These are phyloP conservation scores for Wickerhamomyces sp. DNA, from an alignment of 1,139 yeast species.

Conservation along the genomic window DNA sequence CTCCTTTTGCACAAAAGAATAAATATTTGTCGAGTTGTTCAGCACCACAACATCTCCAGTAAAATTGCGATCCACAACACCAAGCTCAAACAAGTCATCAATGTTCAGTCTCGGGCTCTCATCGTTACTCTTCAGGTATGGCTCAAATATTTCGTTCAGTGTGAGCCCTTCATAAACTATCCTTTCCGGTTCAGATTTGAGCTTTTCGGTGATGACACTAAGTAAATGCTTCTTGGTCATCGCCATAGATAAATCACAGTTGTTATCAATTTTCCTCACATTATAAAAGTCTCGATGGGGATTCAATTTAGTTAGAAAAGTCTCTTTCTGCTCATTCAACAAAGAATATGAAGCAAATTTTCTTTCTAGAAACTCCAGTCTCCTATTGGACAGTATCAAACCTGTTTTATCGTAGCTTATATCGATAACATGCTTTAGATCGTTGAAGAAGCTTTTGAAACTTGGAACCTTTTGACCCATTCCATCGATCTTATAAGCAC, in stretches of 20 bases:
- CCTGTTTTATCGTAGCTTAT: conserved; percentile 11
- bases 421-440: conserved; percentile 15
- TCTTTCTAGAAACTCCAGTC: conserved; percentile 17
- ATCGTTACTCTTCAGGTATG: conserved; percentile 13
- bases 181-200: conserved; percentile 20
- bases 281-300: conserved; percentile 25
- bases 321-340: conserved; percentile 21
- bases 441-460: conserved; percentile 18
- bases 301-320: conserved; percentile 18
- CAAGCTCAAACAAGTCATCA: conserved; percentile 25
- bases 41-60: conserved; percentile 7
- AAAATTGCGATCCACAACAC: conserved; percentile 20
- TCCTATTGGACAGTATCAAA: conserved; percentile 8
- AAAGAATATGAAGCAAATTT: conserved; percentile 20
- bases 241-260: conserved; percentile 19
- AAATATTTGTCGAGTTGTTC: conserved; percentile 13
- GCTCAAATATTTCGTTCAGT: conserved; percentile 17
- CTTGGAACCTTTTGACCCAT: conserved; percentile 7
- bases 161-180: conserved; percentile 17
- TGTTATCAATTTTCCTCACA: conserved; percentile 23
- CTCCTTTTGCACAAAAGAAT: conserved; percentile 17
- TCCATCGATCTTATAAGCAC: conserved; percentile 9
- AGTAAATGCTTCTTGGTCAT: conserved; percentile 23
- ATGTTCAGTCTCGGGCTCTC: conserved; percentile 17
- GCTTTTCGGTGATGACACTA: conserved; percentile 18